Base-by-base conservation (phyloP, 371 early-diverging fungal species). In the Lichtheimia ornata region DNA sequence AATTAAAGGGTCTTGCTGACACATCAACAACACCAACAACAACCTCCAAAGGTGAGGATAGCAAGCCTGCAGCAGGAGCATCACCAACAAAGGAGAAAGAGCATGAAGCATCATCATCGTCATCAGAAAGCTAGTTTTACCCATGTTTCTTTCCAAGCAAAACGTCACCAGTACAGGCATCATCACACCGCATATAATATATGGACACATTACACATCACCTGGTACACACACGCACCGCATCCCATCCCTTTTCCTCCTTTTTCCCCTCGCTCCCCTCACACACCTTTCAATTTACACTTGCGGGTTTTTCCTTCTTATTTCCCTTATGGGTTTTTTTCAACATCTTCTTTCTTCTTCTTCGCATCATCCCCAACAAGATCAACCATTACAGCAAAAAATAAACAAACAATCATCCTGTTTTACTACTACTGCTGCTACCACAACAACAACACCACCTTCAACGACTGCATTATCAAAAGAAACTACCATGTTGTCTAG, bases 1-100 rank as follows among this genome's bases (percentile, higher is more conserved):
- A 66, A 40, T 50, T 58, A 5, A 35, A 15, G n/a, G 41, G n/a
- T 35, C 35, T 35, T 35, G 35, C 35, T 35, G 35, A 35, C 35
- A 35, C 35, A 35, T 35, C 35, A 35, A 35, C 35, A 35, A 6
- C 11, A 4, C 9, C 35, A 35, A 11, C 35, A 35, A 35, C 35
- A 35, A 6, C 11, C 5, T 35, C 35, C 11, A 9, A 35, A 2
- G 35, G 35, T 35, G 35, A 35, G 35, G 35, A 35, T 35, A 35
- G 35, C 9, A 35, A 35, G 35, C 35, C 11, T 35, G 35, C 35
- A 60, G 24, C 52, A 64, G 42, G 63, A 69, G 9, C 62, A 64
- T 50, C 69, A 58, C 43, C 56, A 67, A 58, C 42, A 13, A 60
- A 20, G n/a, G 53, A 60, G 57, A 30, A 53, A 35, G 24, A 56